phyloP scores from a whole-genome alignment of 169 alveolate species.

The Cryptosporidium ryanae region DNA sequence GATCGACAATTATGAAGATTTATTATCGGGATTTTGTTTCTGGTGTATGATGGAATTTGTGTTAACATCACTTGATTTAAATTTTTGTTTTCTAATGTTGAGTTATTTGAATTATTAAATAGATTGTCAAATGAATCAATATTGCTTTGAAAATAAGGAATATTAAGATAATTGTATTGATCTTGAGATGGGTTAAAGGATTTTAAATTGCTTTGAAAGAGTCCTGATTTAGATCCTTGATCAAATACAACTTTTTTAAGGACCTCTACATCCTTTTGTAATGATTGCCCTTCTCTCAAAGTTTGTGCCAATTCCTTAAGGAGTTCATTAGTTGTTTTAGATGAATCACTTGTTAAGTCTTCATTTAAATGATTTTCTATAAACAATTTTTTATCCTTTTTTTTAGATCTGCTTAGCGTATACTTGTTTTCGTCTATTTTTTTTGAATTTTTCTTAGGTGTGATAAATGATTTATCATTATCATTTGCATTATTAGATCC shows the following conservation, averaged over 20 bases:
- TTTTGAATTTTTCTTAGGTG: slow-evolving; percentile 12
- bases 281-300: slow-evolving; percentile 63
- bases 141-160: background rate
- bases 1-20: no score
- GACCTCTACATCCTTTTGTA: slow-evolving; percentile 73
- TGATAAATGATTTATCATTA: background rate
- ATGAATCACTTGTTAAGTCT: background rate
- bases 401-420: slow-evolving; percentile 27
- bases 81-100: no score
- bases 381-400: slow-evolving; percentile 14
- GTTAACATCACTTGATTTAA: no score
- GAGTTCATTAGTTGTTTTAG: slow-evolving; percentile 57
- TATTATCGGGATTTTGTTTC: no score
- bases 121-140: no score
- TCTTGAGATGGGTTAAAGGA: background rate
- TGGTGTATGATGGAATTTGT: no score
- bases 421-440: slow-evolving; percentile 21
- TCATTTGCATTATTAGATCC: background rate
- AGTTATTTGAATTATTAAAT: no score
- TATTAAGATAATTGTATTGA: background rate
- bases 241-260: slow-evolving; percentile 63
- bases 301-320: slow-evolving; percentile 60
- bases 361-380: background rate
- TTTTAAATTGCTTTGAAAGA: slow-evolving; percentile 3
- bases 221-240: slow-evolving; percentile 30